Conservation (phyloP, 2,329 filamentous ascomycete species). For the Geosmithia putterillii region DNA sequence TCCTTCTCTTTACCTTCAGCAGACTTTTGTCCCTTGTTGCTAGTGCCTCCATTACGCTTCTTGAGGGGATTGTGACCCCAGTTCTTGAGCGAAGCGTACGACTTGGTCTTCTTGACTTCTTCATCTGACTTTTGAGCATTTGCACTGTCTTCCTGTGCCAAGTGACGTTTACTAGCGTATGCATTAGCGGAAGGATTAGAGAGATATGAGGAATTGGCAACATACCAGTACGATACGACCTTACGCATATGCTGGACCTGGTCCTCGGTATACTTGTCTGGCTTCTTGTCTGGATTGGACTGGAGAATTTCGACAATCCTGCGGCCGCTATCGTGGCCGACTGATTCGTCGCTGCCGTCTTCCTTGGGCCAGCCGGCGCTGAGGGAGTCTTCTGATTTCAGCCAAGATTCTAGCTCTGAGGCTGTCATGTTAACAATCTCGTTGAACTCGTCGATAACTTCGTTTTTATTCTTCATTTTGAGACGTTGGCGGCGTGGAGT, state of each 20-base stretch:
- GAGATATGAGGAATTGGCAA: neutral
- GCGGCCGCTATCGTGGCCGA: constrained; percentile 51
- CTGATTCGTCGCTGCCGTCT: constrained; percentile 43
- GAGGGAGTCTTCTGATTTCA: constrained; percentile 43
- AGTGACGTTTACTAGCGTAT: constrained; percentile 41
- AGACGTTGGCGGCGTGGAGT: neutral
- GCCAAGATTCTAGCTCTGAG: constrained; percentile 47
- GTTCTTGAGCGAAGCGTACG: constrained; percentile 49
- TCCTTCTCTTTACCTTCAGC: constrained; percentile 1
- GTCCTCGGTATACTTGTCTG: constrained; percentile 42
- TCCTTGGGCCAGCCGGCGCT: constrained; percentile 49
- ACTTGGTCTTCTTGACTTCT: constrained; percentile 34
- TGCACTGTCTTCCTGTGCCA: constrained; percentile 49
- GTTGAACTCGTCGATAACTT: constrained; percentile 46
- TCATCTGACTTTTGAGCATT: constrained; percentile 38
- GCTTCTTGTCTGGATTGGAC: constrained; percentile 45
- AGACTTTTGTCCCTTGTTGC: constrained; percentile 2
- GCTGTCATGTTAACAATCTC: constrained; percentile 54
- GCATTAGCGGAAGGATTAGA: neutral
- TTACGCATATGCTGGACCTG: constrained; percentile 46
- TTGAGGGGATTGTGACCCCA: constrained; percentile 46
- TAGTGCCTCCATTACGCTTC: constrained; percentile 10
- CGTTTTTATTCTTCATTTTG: constrained; percentile 12
- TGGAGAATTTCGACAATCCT: constrained; percentile 52
- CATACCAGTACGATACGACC: constrained; percentile 48